Base-by-base conservation (phyloP, 345 rosid genomes). In the Iberis pinnata region DNA sequence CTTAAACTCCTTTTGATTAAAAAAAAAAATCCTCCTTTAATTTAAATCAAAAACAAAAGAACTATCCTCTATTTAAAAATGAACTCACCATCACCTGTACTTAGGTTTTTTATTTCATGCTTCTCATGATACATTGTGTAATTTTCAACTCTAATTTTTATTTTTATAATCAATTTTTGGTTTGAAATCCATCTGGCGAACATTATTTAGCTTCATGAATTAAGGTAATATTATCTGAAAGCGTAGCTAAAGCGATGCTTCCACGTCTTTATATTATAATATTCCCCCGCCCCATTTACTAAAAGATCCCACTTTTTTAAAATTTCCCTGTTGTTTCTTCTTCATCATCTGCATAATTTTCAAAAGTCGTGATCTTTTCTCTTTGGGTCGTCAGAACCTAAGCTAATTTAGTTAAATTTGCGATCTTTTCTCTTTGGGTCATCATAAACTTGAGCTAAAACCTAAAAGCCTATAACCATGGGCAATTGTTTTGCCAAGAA, bases 401-500 rank as follows among this genome's bases (percentile, higher is more conserved):
- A 22, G 25, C 25, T 22, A 22, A 22, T 22, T 22, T 22, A 22
- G 25, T 6, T 22, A 27, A 32, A 32, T 12, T 7, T 32, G 2
- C 37, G 37, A 32, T 32, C 37, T 32, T 32, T 32, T n/a, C 11
- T 32, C 8, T 57, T 53, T 19, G 53, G 36, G 33, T 58, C 4
- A 12, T 44, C n/a, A 17, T 32, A 4, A 7, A 18, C 24, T 58
- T 32, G 22, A 36, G 49, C 26, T 40, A n/a, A n/a, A n/a, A n/a
- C n/a, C n/a, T n/a, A n/a, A n/a, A n/a, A n/a, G n/a, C n/a, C n/a
- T 0, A 17, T 10, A 31, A 61, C 52, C 25, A 78, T 82, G 85
- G 89, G 89, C 27, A 19, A 53, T 40, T 75, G 89, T 35, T 51
- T 73, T 15, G 67, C 79, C 40, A 79, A 82, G 61, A 66, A 58